A percentile compares a stretch with the other conserved stretches of the same genome.
These are phyloP conservation scores for Pythium rishiriense DNA, from an alignment of 352 stramenopile genomes.

Conservation along the genomic window DNA sequence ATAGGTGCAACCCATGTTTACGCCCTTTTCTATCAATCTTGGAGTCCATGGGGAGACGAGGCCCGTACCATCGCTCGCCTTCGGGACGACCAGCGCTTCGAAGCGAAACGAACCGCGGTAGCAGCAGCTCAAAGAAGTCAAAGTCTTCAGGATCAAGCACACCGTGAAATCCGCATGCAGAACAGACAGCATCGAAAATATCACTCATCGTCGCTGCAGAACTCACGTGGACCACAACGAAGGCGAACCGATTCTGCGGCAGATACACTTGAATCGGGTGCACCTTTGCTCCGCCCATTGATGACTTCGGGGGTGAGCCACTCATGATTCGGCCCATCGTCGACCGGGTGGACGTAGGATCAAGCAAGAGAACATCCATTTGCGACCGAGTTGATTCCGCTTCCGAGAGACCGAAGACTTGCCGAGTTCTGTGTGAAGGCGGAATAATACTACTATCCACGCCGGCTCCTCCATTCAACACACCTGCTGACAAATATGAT, in stretches of 20 bases:
- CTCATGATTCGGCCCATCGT: slow-evolving; percentile 20
- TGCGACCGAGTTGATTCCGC: slow-evolving; percentile 52
- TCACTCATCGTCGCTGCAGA: slow-evolving; percentile 58
- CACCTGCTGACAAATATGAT: slow-evolving; percentile 27
- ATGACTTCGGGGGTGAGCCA: slow-evolving; percentile 47
- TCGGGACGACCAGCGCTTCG: slow-evolving; percentile 81
- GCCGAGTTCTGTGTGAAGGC: slow-evolving; percentile 46
- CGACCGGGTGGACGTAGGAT: slow-evolving; percentile 64
- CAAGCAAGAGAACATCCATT: slow-evolving; percentile 58
- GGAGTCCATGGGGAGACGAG: slow-evolving; percentile 62
- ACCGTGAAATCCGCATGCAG: slow-evolving; percentile 71
- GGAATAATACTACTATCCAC: slow-evolving; percentile 18
- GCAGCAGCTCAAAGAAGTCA: slow-evolving; percentile 78
- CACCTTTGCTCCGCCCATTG: slow-evolving; percentile 33
- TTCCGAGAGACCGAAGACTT: slow-evolving; percentile 48
- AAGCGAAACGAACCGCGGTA: slow-evolving; percentile 86
- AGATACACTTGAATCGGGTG: slow-evolving; percentile 79
- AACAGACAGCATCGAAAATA: slow-evolving; percentile 76
- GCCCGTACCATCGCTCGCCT: slow-evolving; percentile 82
- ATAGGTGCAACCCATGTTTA: slow-evolving; percentile 77
- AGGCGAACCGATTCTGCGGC: slow-evolving; percentile 84
- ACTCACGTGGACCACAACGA: slow-evolving; percentile 69
- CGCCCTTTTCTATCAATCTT: slow-evolving; percentile 62
- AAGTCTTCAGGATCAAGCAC: slow-evolving; percentile 80
- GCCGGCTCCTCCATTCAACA: slow-evolving; percentile 4